These are phyloP conservation scores for Trichocomaceae sp. DNA, from an alignment of 2,329 filamentous ascomycete species.

Conservation along the genomic window DNA sequence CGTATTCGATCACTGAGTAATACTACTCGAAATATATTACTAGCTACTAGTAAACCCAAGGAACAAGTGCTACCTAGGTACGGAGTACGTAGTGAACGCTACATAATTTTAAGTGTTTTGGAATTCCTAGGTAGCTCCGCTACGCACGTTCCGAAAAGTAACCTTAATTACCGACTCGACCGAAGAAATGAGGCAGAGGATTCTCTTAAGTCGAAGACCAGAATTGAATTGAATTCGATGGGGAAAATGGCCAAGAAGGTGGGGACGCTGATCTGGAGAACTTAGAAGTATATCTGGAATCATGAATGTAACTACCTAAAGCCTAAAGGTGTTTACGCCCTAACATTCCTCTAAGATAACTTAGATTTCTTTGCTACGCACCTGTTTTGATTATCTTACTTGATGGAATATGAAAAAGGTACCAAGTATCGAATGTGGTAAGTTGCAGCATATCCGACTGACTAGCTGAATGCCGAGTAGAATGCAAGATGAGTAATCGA, in stretches of 20 bases:
- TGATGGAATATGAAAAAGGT: background rate
- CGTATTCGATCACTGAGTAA: too few species aligned
- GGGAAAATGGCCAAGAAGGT: background rate
- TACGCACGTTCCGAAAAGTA: background rate
- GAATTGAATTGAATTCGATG: conserved; percentile 5
- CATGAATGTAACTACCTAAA: too few species aligned
- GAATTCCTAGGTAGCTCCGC: background rate
- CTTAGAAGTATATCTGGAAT: background rate
- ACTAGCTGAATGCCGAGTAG: background rate
- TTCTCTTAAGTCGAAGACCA: background rate
- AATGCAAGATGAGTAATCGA: background rate
- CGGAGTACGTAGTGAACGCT: background rate
- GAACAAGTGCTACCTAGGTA: background rate
- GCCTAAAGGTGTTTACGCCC: background rate
- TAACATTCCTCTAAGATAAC: background rate
- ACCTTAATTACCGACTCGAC: background rate
- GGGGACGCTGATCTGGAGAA: conserved; percentile 9
- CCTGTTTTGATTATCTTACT: background rate
- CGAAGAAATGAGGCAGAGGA: background rate
- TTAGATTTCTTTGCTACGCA: background rate
- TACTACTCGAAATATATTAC: background rate
- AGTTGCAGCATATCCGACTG: background rate
- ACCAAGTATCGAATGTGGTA: too few species aligned
- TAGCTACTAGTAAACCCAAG: background rate
- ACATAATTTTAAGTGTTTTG: background rate